Conservation (phyloP, 2,329 filamentous ascomycete species). For the Aspergillus pseudoglaucus region DNA sequence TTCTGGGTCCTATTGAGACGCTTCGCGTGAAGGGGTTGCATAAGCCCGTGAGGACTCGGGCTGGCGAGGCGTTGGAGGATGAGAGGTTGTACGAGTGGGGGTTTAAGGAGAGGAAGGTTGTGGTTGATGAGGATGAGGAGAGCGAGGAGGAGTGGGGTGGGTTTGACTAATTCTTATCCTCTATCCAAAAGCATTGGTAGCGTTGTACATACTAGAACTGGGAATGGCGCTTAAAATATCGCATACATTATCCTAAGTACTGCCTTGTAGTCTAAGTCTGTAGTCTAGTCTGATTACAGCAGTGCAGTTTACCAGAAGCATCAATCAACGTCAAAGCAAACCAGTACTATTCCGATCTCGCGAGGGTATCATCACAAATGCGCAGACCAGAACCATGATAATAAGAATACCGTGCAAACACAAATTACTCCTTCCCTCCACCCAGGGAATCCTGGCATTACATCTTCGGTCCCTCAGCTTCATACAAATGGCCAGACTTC, state of each 20-base stretch:
- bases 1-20: slow-evolving; percentile 41
- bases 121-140: slow-evolving; percentile 36
- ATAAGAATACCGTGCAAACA: slow-evolving; percentile 1
- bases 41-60: slow-evolving; percentile 65
- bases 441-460: background rate
- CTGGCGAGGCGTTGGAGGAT: slow-evolving; percentile 65
- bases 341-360: slow-evolving; percentile 12
- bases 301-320: background rate
- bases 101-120: slow-evolving; percentile 33
- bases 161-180: slow-evolving; percentile 40
- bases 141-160: slow-evolving; percentile 61
- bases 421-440: too few relatives aligned
- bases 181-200: slow-evolving; percentile 32
- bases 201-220: background rate
- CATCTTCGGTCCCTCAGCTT: slow-evolving; percentile 43
- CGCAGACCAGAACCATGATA: slow-evolving; percentile 12
- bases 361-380: slow-evolving; percentile 28
- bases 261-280: too few relatives aligned
- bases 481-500: slow-evolving; percentile 64
- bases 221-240: too few relatives aligned
- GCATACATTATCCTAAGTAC: too few relatives aligned
- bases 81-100: slow-evolving; percentile 63
- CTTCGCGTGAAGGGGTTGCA: slow-evolving; percentile 50
- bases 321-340: slow-evolving; percentile 9
- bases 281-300: too few relatives aligned